Evolutionary conservation across 257 asterid species (phyloP), one percentile per base, ranked within the genome.

Genomic region (Fraxinus excelsior): DNA sequence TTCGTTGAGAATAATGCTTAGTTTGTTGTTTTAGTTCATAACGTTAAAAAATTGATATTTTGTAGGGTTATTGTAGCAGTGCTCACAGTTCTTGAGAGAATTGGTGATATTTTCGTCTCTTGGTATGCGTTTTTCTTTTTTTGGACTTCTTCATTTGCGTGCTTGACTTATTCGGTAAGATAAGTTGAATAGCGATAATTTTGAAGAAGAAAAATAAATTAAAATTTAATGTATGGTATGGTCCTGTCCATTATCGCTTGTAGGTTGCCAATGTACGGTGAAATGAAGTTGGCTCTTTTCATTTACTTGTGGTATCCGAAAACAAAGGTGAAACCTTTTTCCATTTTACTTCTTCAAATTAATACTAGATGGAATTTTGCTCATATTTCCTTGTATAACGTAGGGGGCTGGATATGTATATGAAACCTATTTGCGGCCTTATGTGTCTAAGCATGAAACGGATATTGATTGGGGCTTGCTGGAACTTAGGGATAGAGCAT

Each of bases 331-430:
- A 34, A 26, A 42, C 26, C 26, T 42, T n/a, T 28, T 35, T 11
- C 49, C 3, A 14, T 40, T 42, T 1, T 2, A 38, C 64, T 12
- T 16, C 64, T 53, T 53, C 23, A 53, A 23, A 53, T 73, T 53
- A 49, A 42, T 5, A 11, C 49, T 38, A 9, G 44, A 38, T 38
- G 9, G 44, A 38, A 38, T 38, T 40, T 40, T 40, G 16, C 16
- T 40, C 49, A 40, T 11, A 42, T 53, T 53, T 19, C 9, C 19
- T 53, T 6, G 62, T 49, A 19, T 5, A 56, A 8, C 28, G 6
- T 79, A 92, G 96, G 99, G 99, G 56, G 83, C 91, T 3, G 87
- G 92, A 18, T 84, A 81, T 32, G 83, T 96, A 0, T 96, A 93
- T 70, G 90, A 93, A 1, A 73, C 85, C 25, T 42, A 93, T 65